phyloP scores from a whole-genome alignment of 164 flowering plant species.

The Kingdonia uniflora region DNA sequence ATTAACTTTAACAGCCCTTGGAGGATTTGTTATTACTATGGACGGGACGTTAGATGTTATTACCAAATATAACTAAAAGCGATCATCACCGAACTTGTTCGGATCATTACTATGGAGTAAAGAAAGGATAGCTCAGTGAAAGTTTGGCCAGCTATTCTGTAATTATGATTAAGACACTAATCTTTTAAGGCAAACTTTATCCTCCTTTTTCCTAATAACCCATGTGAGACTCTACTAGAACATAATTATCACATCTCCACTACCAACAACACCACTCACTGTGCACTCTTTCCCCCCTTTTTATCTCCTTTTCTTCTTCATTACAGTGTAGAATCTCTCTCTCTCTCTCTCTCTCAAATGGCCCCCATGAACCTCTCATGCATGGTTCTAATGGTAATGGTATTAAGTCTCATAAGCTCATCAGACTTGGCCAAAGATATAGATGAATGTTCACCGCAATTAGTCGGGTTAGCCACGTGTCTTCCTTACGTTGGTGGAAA shows the following conservation, averaged over 20 bases:
- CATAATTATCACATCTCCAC: neutral
- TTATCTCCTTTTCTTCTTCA: neutral
- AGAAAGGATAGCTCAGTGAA: too few relatives aligned
- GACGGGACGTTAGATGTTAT: too few relatives aligned
- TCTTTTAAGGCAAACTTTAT: too few relatives aligned
- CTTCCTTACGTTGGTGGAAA: constrained; percentile 55
- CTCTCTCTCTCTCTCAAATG: neutral
- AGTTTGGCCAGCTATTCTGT: too few relatives aligned
- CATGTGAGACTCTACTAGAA: neutral
- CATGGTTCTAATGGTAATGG: neutral
- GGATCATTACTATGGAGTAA: too few relatives aligned
- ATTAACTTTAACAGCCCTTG: too few relatives aligned
- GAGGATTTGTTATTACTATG: too few relatives aligned
- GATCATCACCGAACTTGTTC: too few relatives aligned
- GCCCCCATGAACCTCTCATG: too few relatives aligned
- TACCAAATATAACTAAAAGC: too few relatives aligned
- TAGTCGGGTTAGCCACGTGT: constrained; percentile 52
- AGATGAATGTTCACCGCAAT: constrained; percentile 40
- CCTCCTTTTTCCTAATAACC: too few relatives aligned
- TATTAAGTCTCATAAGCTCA: constrained; percentile 13
- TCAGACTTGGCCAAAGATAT: constrained; percentile 41
- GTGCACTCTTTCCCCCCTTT: neutral
- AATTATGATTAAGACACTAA: too few relatives aligned
- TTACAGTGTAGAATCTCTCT: neutral
- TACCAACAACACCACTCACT: neutral